Evolutionary conservation across 2,329 filamentous ascomycete species (phyloP), one percentile per base, ranked within the genome.

Genomic region (Davidsoniella australis): DNA sequence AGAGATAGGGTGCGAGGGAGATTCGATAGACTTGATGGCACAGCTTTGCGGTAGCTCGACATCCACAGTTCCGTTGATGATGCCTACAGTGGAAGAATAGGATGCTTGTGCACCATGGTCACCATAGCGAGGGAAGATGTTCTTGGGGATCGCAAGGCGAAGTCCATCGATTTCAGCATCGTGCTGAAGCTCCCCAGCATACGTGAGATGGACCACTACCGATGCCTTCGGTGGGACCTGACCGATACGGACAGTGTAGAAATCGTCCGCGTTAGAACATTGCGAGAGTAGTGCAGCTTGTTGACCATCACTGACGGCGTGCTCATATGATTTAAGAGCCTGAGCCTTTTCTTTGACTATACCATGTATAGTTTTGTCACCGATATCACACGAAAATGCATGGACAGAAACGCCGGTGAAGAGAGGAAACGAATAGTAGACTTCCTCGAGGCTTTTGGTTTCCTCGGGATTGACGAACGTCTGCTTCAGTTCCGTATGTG

Each of bases 371-470:
- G 74, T 66, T 17, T 75, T 73, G 29, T 69, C 63, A 33, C 72
- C 78, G 43, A 86, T 68, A 12, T 66, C 72, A 62, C 80, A 85
- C 4, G 67, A 72, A 55, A 86, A 87, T 3, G 66, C 70, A 6
- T 80, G 78, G 0, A 87, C 76, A 5, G 75, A 80, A 14, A 83
- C 77, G 8, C 82, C 81, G 57, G 85, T 79, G 54, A 80, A 83
- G 0, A 87, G 67, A 0, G 82, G 82, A 54, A 87, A 86, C 0
- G 71, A 70, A 59, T 87, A 87, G 12, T 68, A 66, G 14, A 77
- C 69, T 57, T 84, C 29, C 2, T 12, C 8, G 29, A 33, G 29
- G 62, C 8, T 61, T 54, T 12, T 64, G 54, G 4, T 42, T 16
- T 14, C 16, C 17, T 1, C 67, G 0, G 75, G 69, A 54, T 84